A percentile compares a stretch with the other conserved stretches of the same genome.
Conservation (phyloP, 2,329 filamentous ascomycete genomes). For the Conoideocrella luteorostrata region DNA sequence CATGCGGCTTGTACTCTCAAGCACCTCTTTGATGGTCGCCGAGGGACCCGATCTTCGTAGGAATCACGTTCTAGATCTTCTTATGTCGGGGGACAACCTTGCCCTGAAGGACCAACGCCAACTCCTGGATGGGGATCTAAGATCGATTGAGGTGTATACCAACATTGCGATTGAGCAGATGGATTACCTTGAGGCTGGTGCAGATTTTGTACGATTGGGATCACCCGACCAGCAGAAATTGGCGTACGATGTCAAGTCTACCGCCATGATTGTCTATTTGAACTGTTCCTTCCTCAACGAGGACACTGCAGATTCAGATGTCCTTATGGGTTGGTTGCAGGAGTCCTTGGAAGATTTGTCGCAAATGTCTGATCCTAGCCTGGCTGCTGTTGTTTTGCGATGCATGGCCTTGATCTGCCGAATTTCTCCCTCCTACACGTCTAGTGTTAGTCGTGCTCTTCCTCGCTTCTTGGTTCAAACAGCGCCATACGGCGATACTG, state of each 20-base stretch:
- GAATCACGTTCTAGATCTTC: constrained; percentile 65
- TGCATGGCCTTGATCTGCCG: constrained; percentile 76
- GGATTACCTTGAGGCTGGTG: constrained; percentile 77
- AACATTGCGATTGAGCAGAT: constrained; percentile 76
- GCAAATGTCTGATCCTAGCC: constrained; percentile 72
- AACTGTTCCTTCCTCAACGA: constrained; percentile 81
- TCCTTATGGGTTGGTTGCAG: constrained; percentile 80
- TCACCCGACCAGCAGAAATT: constrained; percentile 82
- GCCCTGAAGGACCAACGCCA: constrained; percentile 27
- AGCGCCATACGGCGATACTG: constrained; percentile 60
- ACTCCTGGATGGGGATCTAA: constrained; percentile 45
- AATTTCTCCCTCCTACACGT: constrained; percentile 64
- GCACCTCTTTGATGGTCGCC: constrained; percentile 65
- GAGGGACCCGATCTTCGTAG: constrained; percentile 53
- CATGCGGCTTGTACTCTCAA: constrained; percentile 75
- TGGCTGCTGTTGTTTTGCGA: constrained; percentile 74
- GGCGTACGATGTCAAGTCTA: constrained; percentile 78
- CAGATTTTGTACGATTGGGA: constrained; percentile 77
- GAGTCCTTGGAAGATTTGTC: constrained; percentile 69
- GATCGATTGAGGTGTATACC: constrained; percentile 57
- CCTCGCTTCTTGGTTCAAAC: constrained; percentile 86
- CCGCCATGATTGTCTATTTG: constrained; percentile 73
- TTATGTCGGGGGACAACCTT: constrained; percentile 53
- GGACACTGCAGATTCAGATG: constrained; percentile 70
- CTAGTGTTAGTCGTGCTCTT: constrained; percentile 69